These are phyloP conservation scores for Suaeda aralocaspica DNA, from an alignment of 148 eudicot species.

Conservation along the genomic window DNA sequence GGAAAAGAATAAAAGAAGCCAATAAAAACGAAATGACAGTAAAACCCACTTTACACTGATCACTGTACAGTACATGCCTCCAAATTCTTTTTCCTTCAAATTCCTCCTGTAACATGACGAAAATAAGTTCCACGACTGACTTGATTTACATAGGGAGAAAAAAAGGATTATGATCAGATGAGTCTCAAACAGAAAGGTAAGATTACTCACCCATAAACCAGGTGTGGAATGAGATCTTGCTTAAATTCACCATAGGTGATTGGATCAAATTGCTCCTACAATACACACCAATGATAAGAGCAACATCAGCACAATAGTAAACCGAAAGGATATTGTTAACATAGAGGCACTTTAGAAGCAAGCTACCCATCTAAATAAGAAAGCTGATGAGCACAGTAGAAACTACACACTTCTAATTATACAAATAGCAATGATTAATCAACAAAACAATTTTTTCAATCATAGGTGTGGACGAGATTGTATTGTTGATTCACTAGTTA, in stretches of 20 bases:
- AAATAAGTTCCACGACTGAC: neutral
- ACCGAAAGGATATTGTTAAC: neutral
- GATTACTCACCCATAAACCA: slow-evolving; percentile 81
- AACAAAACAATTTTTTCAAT: neutral
- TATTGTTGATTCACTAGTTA: neutral
- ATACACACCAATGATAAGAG: neutral
- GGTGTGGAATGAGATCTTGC: slow-evolving; percentile 75
- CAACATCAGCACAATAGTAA: neutral
- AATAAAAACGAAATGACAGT: neutral
- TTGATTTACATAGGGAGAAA: neutral
- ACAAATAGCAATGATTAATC: no score
- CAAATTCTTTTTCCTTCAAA: slow-evolving; percentile 58
- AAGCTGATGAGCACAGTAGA: slow-evolving; percentile 1
- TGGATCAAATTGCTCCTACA: slow-evolving; percentile 81
- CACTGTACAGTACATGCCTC: slow-evolving; percentile 80
- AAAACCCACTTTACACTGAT: slow-evolving; percentile 60
- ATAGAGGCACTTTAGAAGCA: neutral
- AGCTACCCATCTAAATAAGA: neutral
- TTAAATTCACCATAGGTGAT: slow-evolving; percentile 42
- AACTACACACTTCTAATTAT: no score
- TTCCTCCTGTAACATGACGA: slow-evolving; percentile 44
- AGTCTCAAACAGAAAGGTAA: slow-evolving; percentile 3
- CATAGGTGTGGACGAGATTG: neutral
- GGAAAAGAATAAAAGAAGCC: neutral
- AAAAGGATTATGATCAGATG: neutral